Percentiles rank a stretch among this genome's conserved stretches.
Evolutionary conservation across 106 monocot genomes (phyloP).

Genomic region (Dendrobium officinale): DNA sequence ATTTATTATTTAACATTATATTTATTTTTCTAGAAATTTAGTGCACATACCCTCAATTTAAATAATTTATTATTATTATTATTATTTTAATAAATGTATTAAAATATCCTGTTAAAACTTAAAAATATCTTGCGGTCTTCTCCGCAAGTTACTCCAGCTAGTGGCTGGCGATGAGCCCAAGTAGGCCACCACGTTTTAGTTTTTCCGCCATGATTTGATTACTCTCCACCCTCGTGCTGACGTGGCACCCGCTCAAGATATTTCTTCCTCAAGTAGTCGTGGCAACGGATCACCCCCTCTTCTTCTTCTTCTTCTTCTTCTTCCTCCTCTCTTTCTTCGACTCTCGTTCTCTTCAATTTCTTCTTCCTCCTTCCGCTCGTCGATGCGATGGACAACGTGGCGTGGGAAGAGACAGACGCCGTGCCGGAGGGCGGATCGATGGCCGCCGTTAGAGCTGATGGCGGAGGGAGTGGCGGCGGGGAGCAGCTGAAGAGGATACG

Average conservation of each 20-base stretch:
- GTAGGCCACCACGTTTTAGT: background rate
- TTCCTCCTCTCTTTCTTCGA: background rate
- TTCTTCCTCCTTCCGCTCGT: background rate
- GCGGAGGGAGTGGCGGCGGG: background rate
- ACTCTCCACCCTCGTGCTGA: background rate
- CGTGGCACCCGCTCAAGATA: background rate
- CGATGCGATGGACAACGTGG: constrained; percentile 4
- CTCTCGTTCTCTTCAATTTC: background rate
- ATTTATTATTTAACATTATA: too few species aligned
- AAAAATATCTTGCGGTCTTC: too few species aligned
- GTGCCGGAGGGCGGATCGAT: background rate
- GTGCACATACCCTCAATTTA: too few species aligned
- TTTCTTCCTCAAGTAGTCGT: background rate
- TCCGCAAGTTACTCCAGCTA: background rate
- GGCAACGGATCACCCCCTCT: too few species aligned
- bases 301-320: too few species aligned
- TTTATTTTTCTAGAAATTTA: too few species aligned
- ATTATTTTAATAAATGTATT: too few species aligned
- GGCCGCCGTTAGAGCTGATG: background rate
- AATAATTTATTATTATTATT: too few species aligned
- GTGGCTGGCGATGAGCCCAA: background rate
- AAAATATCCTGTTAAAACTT: too few species aligned
- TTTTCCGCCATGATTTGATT: constrained; percentile 3
- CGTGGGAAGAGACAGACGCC: background rate
- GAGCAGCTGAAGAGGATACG: constrained; percentile 17